Percentiles rank a stretch among this genome's conserved stretches.
Evolutionary conservation across 805 yeast species (phyloP).

Genomic region (Kodamaea restingae): DNA sequence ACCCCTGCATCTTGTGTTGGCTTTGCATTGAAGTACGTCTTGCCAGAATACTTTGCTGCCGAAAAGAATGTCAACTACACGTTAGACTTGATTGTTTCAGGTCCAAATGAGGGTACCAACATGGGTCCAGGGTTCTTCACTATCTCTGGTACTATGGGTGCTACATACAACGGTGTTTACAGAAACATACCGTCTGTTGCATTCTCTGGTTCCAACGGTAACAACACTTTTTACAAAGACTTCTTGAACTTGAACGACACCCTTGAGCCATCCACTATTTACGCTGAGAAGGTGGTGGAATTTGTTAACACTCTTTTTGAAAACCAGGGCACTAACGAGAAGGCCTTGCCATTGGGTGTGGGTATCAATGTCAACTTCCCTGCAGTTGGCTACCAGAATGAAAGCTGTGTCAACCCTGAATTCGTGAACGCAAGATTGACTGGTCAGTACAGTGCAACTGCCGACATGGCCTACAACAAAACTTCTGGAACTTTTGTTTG

Average conservation of each 20-base stretch:
- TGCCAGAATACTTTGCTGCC: slow-evolving; percentile 38
- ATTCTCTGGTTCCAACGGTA: slow-evolving; percentile 46
- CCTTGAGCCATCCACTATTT: slow-evolving; percentile 41
- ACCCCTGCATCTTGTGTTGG: slow-evolving; percentile 53
- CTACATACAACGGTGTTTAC: slow-evolving; percentile 44
- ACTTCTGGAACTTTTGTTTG: slow-evolving; percentile 30
- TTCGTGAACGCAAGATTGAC: slow-evolving; percentile 44
- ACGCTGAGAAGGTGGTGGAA: slow-evolving; percentile 38
- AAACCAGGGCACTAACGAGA: slow-evolving; percentile 32
- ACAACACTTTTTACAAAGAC: slow-evolving; percentile 49
- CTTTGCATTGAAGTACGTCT: slow-evolving; percentile 44
- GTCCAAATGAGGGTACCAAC: slow-evolving; percentile 53
- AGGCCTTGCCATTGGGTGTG: slow-evolving; percentile 39
- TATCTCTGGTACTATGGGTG: slow-evolving; percentile 51
- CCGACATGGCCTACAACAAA: slow-evolving; percentile 35
- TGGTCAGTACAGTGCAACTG: slow-evolving; percentile 34
- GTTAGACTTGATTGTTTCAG: slow-evolving; percentile 47
- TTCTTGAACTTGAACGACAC: slow-evolving; percentile 38
- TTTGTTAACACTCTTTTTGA: slow-evolving; percentile 36
- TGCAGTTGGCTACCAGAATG: slow-evolving; percentile 32
- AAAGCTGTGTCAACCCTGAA: slow-evolving; percentile 41
- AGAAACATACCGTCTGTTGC: slow-evolving; percentile 50
- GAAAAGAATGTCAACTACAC: slow-evolving; percentile 28
- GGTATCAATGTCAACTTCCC: slow-evolving; percentile 52
- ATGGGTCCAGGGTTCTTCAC: slow-evolving; percentile 39